These are phyloP conservation scores for Pseudogymnoascus sp. DNA, from an alignment of 2,329 filamentous ascomycete species.

Conservation along the genomic window DNA sequence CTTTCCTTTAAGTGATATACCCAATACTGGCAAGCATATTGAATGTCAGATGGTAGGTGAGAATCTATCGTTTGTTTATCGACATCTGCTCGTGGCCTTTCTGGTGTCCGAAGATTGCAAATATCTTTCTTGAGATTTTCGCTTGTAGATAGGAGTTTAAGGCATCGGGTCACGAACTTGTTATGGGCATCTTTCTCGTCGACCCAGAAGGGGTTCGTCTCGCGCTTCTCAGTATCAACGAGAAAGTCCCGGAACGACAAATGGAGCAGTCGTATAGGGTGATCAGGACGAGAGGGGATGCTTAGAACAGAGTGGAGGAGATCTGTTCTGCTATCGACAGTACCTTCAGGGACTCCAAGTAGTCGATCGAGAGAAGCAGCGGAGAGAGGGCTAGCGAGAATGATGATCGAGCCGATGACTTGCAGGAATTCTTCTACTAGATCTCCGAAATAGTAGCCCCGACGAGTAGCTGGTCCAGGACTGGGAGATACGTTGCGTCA, in stretches of 20 bases:
- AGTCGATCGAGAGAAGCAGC: conserved; percentile 15
- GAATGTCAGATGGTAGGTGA: conserved; percentile 13
- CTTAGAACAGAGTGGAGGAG: conserved; percentile 21
- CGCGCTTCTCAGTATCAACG: conserved; percentile 12
- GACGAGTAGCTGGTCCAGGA: conserved; percentile 17
- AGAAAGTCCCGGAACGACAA: conserved; percentile 25
- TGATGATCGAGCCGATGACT: conserved; percentile 14
- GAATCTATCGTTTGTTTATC: conserved; percentile 11
- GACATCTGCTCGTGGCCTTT: conserved; percentile 14
- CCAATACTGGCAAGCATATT: conserved; percentile 24
- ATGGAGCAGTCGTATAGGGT: conserved; percentile 21
- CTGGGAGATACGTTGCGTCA: conserved; percentile 20
- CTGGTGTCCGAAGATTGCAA: conserved; percentile 21
- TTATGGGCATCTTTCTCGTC: conserved; percentile 24
- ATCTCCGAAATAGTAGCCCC: conserved; percentile 10
- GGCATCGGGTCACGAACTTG: conserved; percentile 23
- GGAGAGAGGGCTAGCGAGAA: conserved; percentile 17
- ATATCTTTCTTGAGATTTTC: conserved; percentile 25
- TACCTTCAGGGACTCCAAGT: conserved; percentile 13
- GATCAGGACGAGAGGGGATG: conserved; percentile 14
- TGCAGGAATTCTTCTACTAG: conserved; percentile 5
- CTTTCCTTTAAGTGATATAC: conserved; percentile 16
- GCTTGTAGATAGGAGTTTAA: conserved; percentile 25
- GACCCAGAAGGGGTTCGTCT: conserved; percentile 21
- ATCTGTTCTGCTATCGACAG: conserved; percentile 15